Evolutionary conservation across 2,329 filamentous ascomycete species (phyloP).

Genomic region (Xylariomycetidae sp.): DNA sequence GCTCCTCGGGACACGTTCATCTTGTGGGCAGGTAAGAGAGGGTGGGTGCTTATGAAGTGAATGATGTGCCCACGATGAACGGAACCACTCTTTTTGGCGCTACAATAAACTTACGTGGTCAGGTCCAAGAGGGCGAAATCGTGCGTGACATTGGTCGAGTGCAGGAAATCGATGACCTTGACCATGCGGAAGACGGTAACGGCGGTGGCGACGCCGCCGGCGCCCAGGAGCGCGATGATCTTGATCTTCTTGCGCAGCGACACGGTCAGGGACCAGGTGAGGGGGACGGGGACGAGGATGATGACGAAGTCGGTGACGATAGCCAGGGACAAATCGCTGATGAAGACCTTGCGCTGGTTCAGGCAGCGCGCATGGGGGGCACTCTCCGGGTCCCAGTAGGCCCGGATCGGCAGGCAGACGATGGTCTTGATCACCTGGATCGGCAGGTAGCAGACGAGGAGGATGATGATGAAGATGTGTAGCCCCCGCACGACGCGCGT

Average conservation of each 20-base stretch:
- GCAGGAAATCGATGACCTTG: slow-evolving; percentile 15
- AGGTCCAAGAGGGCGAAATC: slow-evolving; percentile 17
- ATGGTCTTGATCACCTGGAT: slow-evolving; percentile 22
- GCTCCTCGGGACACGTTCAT: no score
- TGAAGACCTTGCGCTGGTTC: slow-evolving; percentile 27
- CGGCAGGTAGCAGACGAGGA: slow-evolving; percentile 22
- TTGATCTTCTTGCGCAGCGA: slow-evolving; percentile 27
- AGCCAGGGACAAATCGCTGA: slow-evolving; percentile 26
- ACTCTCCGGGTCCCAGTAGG: slow-evolving; percentile 16
- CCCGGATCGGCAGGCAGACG: slow-evolving; percentile 19
- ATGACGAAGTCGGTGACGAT: slow-evolving; percentile 30
- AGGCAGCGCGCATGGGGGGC: slow-evolving; percentile 19
- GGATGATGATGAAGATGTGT: slow-evolving; percentile 21
- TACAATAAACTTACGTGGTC: slow-evolving; percentile 4
- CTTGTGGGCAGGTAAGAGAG: neutral
- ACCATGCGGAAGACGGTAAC: slow-evolving; percentile 25
- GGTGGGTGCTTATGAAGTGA: no score
- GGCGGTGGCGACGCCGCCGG: slow-evolving; percentile 24
- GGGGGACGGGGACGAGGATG: slow-evolving; percentile 27
- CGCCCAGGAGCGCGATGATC: slow-evolving; percentile 25
- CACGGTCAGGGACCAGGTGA: slow-evolving; percentile 26
- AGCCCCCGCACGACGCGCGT: slow-evolving; percentile 20
- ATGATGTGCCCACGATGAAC: no score
- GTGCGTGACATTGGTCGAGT: slow-evolving; percentile 17
- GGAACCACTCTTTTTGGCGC: no score